These are phyloP conservation scores for Pittosporum tobira DNA, from an alignment of 129 eudicot genomes.

Conservation along the genomic window DNA sequence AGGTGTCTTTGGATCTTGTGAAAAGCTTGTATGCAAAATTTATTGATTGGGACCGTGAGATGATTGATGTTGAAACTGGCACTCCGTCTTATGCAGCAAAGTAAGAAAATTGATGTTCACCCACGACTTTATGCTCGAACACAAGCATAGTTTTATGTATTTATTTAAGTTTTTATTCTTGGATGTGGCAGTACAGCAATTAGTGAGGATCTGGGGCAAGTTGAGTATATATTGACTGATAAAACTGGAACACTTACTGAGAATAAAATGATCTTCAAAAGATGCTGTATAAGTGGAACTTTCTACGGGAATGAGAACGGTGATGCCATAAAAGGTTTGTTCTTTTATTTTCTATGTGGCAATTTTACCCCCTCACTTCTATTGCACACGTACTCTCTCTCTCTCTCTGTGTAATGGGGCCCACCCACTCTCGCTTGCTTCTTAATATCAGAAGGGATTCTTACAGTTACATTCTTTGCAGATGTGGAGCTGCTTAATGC, in stretches of 20 bases:
- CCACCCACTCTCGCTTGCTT: background rate
- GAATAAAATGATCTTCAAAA: conserved; percentile 84
- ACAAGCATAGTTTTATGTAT: conserved; percentile 7
- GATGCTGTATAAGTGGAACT: conserved; percentile 75
- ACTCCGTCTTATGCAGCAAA: conserved; percentile 77
- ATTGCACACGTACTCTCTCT: background rate
- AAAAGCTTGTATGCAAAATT: conserved; percentile 92
- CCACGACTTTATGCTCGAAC: conserved; percentile 3
- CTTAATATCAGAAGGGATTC: too few relatives aligned
- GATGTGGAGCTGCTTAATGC: conserved; percentile 73
- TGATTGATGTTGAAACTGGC: conserved; percentile 77
- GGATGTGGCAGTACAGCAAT: conserved; percentile 96
- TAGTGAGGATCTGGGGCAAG: conserved; percentile 99
- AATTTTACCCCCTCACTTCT: background rate
- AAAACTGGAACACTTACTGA: conserved; percentile 98
- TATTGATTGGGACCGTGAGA: conserved; percentile 94
- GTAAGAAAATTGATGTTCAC: conserved; percentile 39
- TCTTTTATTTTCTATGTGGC: background rate
- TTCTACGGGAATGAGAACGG: conserved; percentile 88
- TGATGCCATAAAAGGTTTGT: conserved; percentile 82
- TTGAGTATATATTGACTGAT: conserved; percentile 96
- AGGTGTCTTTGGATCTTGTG: conserved; percentile 94
- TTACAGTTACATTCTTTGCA: conserved; percentile 30
- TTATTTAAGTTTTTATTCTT: conserved; percentile 21
- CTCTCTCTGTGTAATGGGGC: background rate